Base-by-base conservation (phyloP, 1,284 basidiomycete species). In the Naganishia liquefaciens region DNA sequence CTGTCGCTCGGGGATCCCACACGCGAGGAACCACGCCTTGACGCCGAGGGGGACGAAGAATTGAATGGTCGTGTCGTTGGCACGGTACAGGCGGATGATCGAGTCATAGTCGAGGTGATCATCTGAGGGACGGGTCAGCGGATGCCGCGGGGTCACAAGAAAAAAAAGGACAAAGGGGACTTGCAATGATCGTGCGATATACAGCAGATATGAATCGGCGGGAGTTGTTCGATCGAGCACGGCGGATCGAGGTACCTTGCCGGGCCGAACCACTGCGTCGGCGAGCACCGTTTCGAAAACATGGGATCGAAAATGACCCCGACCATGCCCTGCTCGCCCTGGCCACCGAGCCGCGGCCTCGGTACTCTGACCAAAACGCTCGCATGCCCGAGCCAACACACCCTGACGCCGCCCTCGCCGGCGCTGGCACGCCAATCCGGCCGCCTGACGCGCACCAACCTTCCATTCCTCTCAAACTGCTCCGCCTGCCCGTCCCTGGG, bases 141-240 rank as follows among this genome's bases (percentile, higher is more conserved):
- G 47, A 43, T 19, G 37, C 28, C 25, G 17, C 23, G 28, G 27
- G n/a, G n/a, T n/a, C 37, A 30, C 28, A 19, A 7, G 1, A 30
- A 27, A 23, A 15, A 21, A 40, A 27, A 21, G 27, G 30, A 5
- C 25, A 10, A 27, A 5, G n/a, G 47, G 25, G 17, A 70, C 76
- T 65, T 66, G 77, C 77, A 79, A 61, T 79, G 78, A 66, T 79
- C 77, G 64, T 79, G 78, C 2, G 73, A 75, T 53, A 79, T 79
- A 49, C 71, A 74, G 54, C 71, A 73, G 21, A 74, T 63, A 47
- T 79, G 77, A 17, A 79, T 72, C 3, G 73, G 71, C 2, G 78
- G 77, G 17, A 79, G 69, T 33, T 75, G 70, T 23, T 71, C 69
- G n/a, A 79, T 72, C 0, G 57, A 33, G 68, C 78, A 79, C 11